Evolutionary conservation across 2,329 filamentous ascomycete species (phyloP), one percentile per base, ranked within the genome.

Genomic region (Herpotrichia juniperi): DNA sequence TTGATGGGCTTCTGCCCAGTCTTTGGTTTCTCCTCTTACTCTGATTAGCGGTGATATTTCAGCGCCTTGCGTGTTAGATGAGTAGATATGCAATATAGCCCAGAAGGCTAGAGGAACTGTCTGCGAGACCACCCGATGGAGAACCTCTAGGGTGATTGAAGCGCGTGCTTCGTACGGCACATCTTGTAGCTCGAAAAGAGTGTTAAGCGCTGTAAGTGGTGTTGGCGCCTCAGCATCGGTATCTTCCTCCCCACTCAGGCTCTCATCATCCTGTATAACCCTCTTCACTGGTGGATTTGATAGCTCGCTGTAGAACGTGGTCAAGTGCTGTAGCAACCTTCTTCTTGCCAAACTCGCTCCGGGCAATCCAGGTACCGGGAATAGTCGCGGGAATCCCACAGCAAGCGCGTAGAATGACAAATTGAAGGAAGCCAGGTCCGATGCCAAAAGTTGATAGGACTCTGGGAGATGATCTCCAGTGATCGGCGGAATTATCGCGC

Each of bases 391-490:
- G 4, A 84, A 63, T 0, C 85, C 85, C 9, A 81, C 74, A 2
- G 82, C 73, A 24, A 88, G 74, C 17, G 78, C 76, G 39, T 79
- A 76, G 61, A 85, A 83, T 4, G 79, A 79, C 17, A 71, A 67
- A 56, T 87, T 83, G 53, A 87, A 71, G 5, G 71, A 76, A 67
- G 81, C 83, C 3, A 88, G 60, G 61, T 87, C 83, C 2, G 79
- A 74, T 16, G 85, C 66, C 12, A 74, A 53, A 14, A 73, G 54
- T 46, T 69, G 65, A 28, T 73, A 72, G 63, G 56, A 85, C 72
- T 61, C 77, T 59, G 1, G 83, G 78, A 82, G 62, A 77, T 82
- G 45, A 79, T 78, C 32, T 80, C 62, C 60, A 81, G 81, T 42
- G 77, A 79, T 43, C 68, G 80, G 74, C 1, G 79, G 76, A 12